Conservation (phyloP, 2,329 filamentous ascomycete genomes). For the Exophiala mesophila region DNA sequence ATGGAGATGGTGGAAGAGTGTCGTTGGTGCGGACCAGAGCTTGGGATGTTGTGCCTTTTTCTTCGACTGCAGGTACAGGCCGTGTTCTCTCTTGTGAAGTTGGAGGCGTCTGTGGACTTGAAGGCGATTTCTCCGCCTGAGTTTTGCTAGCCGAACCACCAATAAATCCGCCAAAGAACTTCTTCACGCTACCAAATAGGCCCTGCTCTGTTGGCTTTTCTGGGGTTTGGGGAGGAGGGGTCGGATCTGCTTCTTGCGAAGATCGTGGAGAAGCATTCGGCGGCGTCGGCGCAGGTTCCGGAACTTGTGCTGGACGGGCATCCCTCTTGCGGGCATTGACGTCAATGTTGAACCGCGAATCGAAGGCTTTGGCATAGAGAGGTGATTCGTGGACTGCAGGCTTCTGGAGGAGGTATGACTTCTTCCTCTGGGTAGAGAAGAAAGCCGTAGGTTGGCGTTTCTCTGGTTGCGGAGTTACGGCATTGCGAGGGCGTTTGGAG, state of each 20-base stretch:
- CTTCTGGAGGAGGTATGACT: conserved; percentile 13
- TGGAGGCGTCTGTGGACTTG: neutral
- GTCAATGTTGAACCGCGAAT: neutral
- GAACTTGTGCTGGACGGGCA: neutral
- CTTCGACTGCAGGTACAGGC: neutral
- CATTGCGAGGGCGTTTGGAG: conserved; percentile 14
- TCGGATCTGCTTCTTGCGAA: neutral
- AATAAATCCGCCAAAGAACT: conserved; percentile 16
- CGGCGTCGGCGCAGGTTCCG: neutral
- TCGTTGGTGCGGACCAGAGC: no score
- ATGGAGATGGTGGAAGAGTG: conserved; percentile 10
- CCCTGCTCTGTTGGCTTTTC: neutral
- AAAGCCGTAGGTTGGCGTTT: conserved; percentile 9
- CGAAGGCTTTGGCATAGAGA: conserved; percentile 7
- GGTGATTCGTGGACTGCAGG: conserved; percentile 16
- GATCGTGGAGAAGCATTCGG: conserved; percentile 10
- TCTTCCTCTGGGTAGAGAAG: conserved; percentile 19
- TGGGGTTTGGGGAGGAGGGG: neutral
- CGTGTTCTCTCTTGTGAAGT: neutral
- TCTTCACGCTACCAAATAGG: conserved; percentile 20
- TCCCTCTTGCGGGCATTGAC: neutral
- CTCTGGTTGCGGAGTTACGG: conserved; percentile 9
- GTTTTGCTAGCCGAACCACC: conserved; percentile 3
- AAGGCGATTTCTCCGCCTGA: neutral
- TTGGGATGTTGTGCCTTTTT: conserved; percentile 5